phyloP scores from a whole-genome alignment of 306 rosid genomes.

The Begonia loranthoides region DNA sequence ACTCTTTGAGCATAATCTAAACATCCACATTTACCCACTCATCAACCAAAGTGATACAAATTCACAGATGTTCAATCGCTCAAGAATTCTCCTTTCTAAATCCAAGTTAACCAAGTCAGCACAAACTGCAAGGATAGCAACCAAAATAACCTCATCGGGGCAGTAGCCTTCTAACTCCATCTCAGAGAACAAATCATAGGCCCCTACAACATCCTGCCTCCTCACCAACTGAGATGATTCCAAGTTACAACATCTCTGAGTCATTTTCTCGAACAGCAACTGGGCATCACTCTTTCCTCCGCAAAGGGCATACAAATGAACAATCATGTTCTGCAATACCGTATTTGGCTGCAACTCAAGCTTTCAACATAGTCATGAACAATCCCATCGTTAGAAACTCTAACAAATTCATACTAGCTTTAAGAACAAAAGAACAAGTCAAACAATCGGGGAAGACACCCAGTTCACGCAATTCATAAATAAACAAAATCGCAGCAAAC shows the following conservation, averaged over 20 bases:
- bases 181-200: constrained; percentile 26
- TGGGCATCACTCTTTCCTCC: constrained; percentile 23
- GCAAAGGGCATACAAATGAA: constrained; percentile 18
- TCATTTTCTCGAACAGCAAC: constrained; percentile 36
- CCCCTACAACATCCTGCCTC: constrained; percentile 15
- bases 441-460: constrained; percentile 24
- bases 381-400: constrained; percentile 25
- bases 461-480: constrained; percentile 18
- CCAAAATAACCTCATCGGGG: constrained; percentile 35
- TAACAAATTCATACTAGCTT: constrained; percentile 23
- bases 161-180: constrained; percentile 29
- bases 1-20: constrained; percentile 25
- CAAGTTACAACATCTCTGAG: constrained; percentile 35
- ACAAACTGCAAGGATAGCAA: constrained; percentile 37
- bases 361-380: constrained; percentile 34
- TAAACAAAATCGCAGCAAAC: constrained; percentile 19
- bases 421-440: constrained; percentile 34
- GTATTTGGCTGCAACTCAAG: constrained; percentile 27
- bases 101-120: constrained; percentile 39
- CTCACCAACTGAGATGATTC: constrained; percentile 33
- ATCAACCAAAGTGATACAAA: constrained; percentile 35
- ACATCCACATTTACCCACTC: constrained; percentile 48
- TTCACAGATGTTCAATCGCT: constrained; percentile 19
- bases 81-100: constrained; percentile 34
- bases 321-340: constrained; percentile 31